These are phyloP conservation scores for Candida orba DNA, from an alignment of 805 yeast species.

Conservation along the genomic window DNA sequence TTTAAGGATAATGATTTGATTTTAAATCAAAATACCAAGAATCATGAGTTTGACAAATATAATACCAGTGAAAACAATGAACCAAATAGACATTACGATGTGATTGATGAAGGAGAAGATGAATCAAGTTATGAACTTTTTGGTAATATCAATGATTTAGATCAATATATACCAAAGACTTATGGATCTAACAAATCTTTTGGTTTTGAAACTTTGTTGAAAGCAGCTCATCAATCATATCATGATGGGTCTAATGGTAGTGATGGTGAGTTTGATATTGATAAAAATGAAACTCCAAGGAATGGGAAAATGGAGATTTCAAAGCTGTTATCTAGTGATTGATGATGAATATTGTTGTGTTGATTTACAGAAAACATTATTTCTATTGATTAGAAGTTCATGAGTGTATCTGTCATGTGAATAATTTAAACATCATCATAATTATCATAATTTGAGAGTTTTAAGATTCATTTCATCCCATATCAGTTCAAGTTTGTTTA, in stretches of 20 bases:
- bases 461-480: too few species aligned
- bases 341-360: too few species aligned
- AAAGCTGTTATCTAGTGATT: too few species aligned
- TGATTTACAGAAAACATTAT: too few species aligned
- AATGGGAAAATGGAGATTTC: slow-evolving; percentile 16
- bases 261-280: too few species aligned
- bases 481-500: too few species aligned
- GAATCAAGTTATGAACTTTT: not conserved
- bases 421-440: too few species aligned
- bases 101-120: too few species aligned
- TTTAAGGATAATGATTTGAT: slow-evolving; percentile 19
- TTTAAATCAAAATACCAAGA: slow-evolving; percentile 16
- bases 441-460: too few species aligned
- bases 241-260: slow-evolving; percentile 7
- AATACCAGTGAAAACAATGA: not conserved
- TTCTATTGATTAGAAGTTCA: too few species aligned
- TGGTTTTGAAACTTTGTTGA: slow-evolving; percentile 16
- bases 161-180: slow-evolving; percentile 15
- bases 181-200: not conserved
- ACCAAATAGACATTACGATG: not conserved
- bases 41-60: not conserved
- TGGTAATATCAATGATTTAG: not conserved
- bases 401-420: too few species aligned
- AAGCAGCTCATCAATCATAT: slow-evolving; percentile 22
- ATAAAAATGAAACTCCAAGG: not conserved